Base-by-base conservation (phyloP, 345 rosid species). In the Salix udensis region DNA sequence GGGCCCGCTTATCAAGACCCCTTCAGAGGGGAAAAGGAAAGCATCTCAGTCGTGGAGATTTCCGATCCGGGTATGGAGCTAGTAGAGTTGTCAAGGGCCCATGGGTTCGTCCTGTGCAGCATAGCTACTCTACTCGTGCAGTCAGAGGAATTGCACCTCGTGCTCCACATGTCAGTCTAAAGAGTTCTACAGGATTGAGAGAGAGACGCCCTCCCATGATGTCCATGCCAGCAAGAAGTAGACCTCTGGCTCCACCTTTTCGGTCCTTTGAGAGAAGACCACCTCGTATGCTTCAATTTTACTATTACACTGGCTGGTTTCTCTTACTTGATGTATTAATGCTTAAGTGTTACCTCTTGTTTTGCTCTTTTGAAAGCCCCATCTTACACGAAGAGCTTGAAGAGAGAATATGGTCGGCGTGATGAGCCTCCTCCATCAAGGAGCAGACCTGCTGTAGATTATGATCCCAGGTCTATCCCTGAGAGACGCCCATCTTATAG, bases 1-100 rank as follows among this genome's bases (percentile, higher is more conserved):
- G 98, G 83, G 98, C 99, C 62, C 91, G 98, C 75, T 84, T 96
- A 79, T 96, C 99, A 28, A 87, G 98, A 77, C 99, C 99, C 18
- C 97, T 86, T 82, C 98, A 96, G 68, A 89, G 89, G 83, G 95
- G 91, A 67, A 91, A 90, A 81, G 88, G 90, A 72, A 91, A 88
- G 74, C 88, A 85, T 80, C 61, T 69, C 4, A 85, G 87, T 77
- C 94, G 87, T 52, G 85, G 90, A 68, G 89, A 90, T 81, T 82
- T 78, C 60, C 88, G 92, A 66, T 76, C 93, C 77, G 90, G 91
- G 73, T 92, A 85, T 40, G 94, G 86, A 71, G 24, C 83, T 81
- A 89, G 88, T 77, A 87, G 90, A 77, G 84, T 84, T 80, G 82
- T 79, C 67, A 88, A 94, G 83, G 89, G 90, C 76, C 86, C 96